A percentile compares a stretch with the other conserved stretches of the same genome.
Conservation (phyloP, 2,329 filamentous ascomycete species). For the Calonectria naviculata region DNA sequence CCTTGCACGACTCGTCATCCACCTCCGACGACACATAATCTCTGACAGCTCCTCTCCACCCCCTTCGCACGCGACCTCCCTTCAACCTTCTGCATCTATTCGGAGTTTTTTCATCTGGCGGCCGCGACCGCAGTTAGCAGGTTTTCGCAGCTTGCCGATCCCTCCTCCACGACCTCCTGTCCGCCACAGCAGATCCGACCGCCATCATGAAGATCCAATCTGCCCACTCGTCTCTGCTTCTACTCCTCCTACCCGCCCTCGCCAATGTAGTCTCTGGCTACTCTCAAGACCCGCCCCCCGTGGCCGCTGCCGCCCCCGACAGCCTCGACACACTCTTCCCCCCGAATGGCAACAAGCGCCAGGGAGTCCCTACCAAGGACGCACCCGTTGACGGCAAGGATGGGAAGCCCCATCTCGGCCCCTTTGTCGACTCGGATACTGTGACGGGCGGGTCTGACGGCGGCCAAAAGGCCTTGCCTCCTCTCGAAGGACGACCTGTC, state of each 20-base stretch:
- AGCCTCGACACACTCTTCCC: conserved; percentile 39
- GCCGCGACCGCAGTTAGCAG: conserved; percentile 21
- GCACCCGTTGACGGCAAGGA: conserved; percentile 93
- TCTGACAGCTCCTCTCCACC: not conserved
- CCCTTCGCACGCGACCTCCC: conserved; percentile 21
- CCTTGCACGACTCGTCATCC: conserved; percentile 14
- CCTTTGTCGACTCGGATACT: conserved; percentile 72
- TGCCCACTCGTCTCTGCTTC: conserved; percentile 64
- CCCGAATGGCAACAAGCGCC: conserved; percentile 47
- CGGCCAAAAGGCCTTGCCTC: conserved; percentile 52
- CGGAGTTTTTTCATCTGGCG: conserved; percentile 13
- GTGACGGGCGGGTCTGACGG: conserved; percentile 37
- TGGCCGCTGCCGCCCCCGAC: conserved; percentile 40
- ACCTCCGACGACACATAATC: too few relatives aligned
- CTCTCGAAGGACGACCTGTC: conserved; percentile 60
- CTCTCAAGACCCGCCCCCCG: conserved; percentile 27
- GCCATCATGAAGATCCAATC: conserved; percentile 70
- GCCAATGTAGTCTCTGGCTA: conserved; percentile 47
- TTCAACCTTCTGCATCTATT: conserved; percentile 7
- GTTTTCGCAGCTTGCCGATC: conserved; percentile 18
- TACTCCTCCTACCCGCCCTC: conserved; percentile 70
- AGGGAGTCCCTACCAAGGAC: conserved; percentile 69
- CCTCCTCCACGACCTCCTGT: conserved; percentile 4
- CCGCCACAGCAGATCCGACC: not conserved
- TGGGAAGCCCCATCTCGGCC: conserved; percentile 92